Conservation (phyloP, 805 yeast species). For the Peterozyma toletana region DNA sequence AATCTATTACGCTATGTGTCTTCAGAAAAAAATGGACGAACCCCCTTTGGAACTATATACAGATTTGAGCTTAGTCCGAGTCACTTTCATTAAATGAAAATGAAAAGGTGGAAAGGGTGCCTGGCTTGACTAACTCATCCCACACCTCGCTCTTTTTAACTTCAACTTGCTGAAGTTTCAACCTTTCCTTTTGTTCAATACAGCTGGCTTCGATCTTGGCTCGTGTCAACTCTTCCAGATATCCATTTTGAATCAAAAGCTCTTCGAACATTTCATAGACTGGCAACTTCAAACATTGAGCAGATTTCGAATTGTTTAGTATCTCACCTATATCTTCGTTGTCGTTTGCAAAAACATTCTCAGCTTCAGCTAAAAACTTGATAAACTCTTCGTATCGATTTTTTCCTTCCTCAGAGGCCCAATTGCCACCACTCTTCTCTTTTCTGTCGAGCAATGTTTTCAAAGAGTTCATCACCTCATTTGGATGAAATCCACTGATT, state of each 20-base stretch:
- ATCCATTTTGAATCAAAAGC: conserved; percentile 34
- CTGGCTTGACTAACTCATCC: too few species aligned
- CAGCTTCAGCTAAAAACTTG: conserved; percentile 21
- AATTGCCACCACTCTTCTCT: conserved; percentile 10
- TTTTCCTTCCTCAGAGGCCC: conserved; percentile 1
- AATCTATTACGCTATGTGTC: too few species aligned
- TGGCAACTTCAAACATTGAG: conserved; percentile 33
- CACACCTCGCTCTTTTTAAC: too few species aligned
- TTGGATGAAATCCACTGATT: conserved; percentile 71
- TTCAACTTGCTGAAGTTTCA: too few species aligned
- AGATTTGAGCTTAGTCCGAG: too few species aligned
- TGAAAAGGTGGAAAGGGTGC: too few species aligned
- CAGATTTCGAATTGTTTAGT: conserved; percentile 11
- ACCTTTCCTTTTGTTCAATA: too few species aligned
- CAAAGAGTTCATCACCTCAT: conserved; percentile 34
- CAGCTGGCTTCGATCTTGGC: too few species aligned
- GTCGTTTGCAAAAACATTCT: conserved; percentile 18
- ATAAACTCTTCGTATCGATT: conserved; percentile 13
- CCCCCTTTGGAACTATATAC: too few species aligned
- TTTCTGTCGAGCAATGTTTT: conserved; percentile 20
- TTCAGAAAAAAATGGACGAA: too few species aligned
- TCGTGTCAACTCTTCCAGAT: conserved; percentile 21
- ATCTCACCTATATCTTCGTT: conserved; percentile 65
- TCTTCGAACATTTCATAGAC: conserved; percentile 54
- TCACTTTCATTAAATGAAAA: too few species aligned